Evolutionary conservation across 2,329 filamentous ascomycete species (phyloP).

Genomic region (Colletotrichum sp.): DNA sequence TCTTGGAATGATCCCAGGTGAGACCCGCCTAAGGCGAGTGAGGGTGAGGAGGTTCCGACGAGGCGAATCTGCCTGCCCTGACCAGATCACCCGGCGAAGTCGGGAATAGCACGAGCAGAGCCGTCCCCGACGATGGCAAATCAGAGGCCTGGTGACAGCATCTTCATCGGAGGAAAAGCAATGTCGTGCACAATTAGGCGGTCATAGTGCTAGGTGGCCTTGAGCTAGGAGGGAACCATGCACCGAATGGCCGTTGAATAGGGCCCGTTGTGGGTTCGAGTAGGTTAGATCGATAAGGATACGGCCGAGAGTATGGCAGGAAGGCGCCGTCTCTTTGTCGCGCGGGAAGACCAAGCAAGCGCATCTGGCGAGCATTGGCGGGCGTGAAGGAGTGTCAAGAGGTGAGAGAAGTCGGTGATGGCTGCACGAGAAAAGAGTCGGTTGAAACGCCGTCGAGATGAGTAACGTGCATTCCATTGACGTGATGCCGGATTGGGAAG

Average conservation of each 20-base stretch:
- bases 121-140: not conserved
- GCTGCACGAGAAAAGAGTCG: not conserved
- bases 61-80: not conserved
- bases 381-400: not conserved
- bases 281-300: constrained; percentile 9
- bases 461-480: constrained; percentile 16
- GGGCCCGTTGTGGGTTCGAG: constrained; percentile 6
- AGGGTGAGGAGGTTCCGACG: not conserved
- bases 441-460: constrained; percentile 8
- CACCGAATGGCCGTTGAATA: constrained; percentile 11
- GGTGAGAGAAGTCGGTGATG: not conserved
- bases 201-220: not conserved
- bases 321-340: constrained; percentile 20
- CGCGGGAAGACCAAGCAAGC: constrained; percentile 16
- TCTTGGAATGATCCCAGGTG: not conserved
- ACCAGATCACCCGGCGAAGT: not conserved
- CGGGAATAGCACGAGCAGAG: not conserved
- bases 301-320: constrained; percentile 17
- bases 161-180: constrained; percentile 8
- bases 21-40: not conserved
- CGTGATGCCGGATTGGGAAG: constrained; percentile 13
- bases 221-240: constrained; percentile 1
- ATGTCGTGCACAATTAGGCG: not conserved
- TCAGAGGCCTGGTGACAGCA: not conserved
- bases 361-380: not conserved